Evolutionary conservation across 1,284 basidiomycete genomes (phyloP), one percentile per base, ranked within the genome.

Genomic region (Takashimella tepidaria): DNA sequence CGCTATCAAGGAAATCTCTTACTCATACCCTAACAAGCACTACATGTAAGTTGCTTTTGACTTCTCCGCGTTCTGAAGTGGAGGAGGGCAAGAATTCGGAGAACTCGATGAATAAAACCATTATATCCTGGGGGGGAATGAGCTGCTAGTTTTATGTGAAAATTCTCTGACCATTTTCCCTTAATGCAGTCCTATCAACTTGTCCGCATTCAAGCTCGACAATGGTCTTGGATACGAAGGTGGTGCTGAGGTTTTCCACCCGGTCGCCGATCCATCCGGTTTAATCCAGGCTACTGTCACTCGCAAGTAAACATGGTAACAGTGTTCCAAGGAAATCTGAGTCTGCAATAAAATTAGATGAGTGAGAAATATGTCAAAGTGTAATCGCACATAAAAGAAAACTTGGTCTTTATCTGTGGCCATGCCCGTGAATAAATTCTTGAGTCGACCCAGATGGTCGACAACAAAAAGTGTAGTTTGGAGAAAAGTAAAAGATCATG

Each of bases 1-100:
- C 21, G 79, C 79, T 3, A 80, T 96, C 20, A 69, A 80, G 46
- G 76, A 76, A 8, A 86, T 90, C 41, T 80, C 81, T 24, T 96
- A 93, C 76, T 77, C 79, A 47, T 79, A 96, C 25, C 93, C 93
- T 8, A 98, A 98, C 82, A 93, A 92, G 77, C 92, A 95, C 71
- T 95, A 92, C 73, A 83, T 95, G 63, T 87, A 59, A 59, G 76
- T 67, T 24, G 16, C 11, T 16, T 37, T 16, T 37, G 13, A 8
- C 19, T 3, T 45, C 41, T 46, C 13, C 40, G 24, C 21, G 16
- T 24, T 4, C 25, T 49, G 12, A n/a, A n/a, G n/a, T n/a, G n/a
- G n/a, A n/a, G n/a, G n/a, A n/a, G n/a, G n/a, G n/a, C n/a, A n/a
- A n/a, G n/a, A n/a, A n/a, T n/a, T n/a, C n/a, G n/a, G n/a, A n/a